Percentiles rank a stretch among this genome's conserved stretches.
Conservation (phyloP, 495 filamentous ascomycete species). For the Cudoniella acicularis region DNA sequence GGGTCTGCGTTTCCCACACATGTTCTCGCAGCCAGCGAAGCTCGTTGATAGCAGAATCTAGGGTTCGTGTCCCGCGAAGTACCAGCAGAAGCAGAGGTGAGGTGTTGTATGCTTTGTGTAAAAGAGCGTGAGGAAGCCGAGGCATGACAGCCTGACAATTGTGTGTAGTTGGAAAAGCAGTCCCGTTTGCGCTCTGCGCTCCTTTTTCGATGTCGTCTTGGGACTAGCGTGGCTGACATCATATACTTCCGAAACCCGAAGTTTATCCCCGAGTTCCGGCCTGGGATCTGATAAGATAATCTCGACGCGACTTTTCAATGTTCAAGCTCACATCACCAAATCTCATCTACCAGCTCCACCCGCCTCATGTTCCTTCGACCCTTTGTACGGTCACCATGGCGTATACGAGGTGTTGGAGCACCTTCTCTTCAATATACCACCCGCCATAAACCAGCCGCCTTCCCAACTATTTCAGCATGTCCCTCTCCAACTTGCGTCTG, state of each 20-base stretch:
- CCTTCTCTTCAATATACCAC: not conserved
- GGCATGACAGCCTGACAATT: conserved; percentile 55
- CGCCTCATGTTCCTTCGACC: conserved; percentile 20
- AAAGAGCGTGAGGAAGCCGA: conserved; percentile 58
- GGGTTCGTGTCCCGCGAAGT: conserved; percentile 61
- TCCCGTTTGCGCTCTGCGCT: too few relatives aligned
- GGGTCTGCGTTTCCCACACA: conserved; percentile 28
- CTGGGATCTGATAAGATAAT: conserved; percentile 11
- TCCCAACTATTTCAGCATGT: conserved; percentile 40
- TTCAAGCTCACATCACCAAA: not conserved
- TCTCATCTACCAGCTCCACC: not conserved
- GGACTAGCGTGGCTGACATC: too few relatives aligned
- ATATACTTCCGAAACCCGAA: not conserved
- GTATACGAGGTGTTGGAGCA: not conserved
- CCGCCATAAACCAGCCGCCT: conserved; percentile 5
- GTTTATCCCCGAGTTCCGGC: not conserved
- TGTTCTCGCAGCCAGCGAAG: conserved; percentile 82
- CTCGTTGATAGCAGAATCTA: conserved; percentile 63
- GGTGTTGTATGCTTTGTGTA: conserved; percentile 52
- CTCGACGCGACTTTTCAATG: too few relatives aligned
- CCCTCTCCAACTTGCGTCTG: conserved; percentile 71
- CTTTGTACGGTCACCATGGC: conserved; percentile 12
- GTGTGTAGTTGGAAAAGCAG: not conserved
- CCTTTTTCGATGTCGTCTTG: too few relatives aligned
- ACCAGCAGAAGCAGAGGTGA: conserved; percentile 62